Evolutionary conservation across 495 filamentous ascomycete genomes (phyloP), one percentile per base, ranked within the genome.

Genomic region (Beverwykella pulmonaria): DNA sequence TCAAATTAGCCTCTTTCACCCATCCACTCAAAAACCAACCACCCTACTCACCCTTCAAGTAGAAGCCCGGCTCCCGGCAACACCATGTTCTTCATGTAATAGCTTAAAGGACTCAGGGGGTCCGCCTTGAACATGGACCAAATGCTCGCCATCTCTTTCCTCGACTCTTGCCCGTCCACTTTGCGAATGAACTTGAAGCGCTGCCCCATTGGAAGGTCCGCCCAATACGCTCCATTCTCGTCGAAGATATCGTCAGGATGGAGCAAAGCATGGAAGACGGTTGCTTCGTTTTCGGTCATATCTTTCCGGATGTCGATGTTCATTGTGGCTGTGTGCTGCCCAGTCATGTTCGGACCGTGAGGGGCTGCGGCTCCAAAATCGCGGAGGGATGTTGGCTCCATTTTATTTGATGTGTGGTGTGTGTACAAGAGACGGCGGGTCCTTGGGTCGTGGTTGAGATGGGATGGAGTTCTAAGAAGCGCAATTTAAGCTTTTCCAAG

Each of bases 1-100:
- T 60, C 1, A 23, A 2, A 36, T 27, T 14, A 25, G 39, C 32
- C 32, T 12, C 32, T 12, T 12, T 34, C 12, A 12, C 12, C 12
- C 5, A 34, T 7, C 8, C 8, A 4, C 39, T 2, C 39, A 44
- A 44, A 44, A 44, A 44, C 5, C 8, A 29, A 14, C n/a, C 26
- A 30, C n/a, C 17, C 12, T 32, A 75, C 78, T 62, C 70, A 88
- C 84, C 91, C 92, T 82, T 97, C 92, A 22, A 97, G 82, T 71
- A 90, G 86, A 27, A 97, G 83, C 77, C 92, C 92, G 66, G 90
- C 90, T 77, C 92, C 92, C 52, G 92, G 92, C 36, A 97, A 82
- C 46, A 97, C 87, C 79, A 92, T 91, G 74, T 95, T 94, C 70
- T 84, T 84, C 76, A 92, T 87, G 73, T 96, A 96, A 79, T 86